A percentile compares a stretch with the other conserved stretches of the same genome.
Conservation (phyloP, 2,329 filamentous ascomycete genomes). For the Aspergillus sp. region DNA sequence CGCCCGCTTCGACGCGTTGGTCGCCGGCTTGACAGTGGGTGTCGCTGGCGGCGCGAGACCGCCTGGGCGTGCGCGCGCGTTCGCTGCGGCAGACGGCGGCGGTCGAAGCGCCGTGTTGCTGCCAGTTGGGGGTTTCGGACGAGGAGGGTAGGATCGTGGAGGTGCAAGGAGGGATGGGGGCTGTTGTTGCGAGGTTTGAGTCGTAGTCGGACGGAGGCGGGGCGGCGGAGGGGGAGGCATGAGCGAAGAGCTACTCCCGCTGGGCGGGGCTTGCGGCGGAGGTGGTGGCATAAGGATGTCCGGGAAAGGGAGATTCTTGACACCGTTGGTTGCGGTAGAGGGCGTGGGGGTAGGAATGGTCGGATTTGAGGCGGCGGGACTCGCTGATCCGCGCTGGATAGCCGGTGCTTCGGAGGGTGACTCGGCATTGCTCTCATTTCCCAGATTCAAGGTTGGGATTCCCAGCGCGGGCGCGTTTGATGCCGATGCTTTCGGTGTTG, state of each 20-base stretch:
- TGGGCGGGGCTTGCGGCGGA: constrained; percentile 23
- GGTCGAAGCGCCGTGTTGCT: constrained; percentile 32
- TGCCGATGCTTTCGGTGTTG: constrained; percentile 38
- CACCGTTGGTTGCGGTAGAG: not conserved
- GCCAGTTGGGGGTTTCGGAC: constrained; percentile 16
- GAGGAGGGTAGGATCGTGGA: constrained; percentile 25
- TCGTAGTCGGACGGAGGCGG: constrained; percentile 23
- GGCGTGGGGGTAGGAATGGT: constrained; percentile 3
- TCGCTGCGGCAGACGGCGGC: constrained; percentile 45
- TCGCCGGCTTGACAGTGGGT: constrained; percentile 35
- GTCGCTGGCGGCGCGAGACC: constrained; percentile 40
- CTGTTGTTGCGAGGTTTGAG: constrained; percentile 19
- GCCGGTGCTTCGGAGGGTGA: constrained; percentile 2
- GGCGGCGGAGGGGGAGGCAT: constrained; percentile 36
- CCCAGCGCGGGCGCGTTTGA: constrained; percentile 22
- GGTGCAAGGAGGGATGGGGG: not conserved
- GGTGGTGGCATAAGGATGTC: constrained; percentile 14
- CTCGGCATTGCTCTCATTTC: constrained; percentile 20
- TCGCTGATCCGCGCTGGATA: constrained; percentile 11
- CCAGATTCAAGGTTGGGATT: constrained; percentile 34
- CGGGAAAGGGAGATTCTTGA: not conserved
- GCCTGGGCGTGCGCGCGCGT: constrained; percentile 41
- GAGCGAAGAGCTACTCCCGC: constrained; percentile 16
- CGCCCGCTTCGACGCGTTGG: constrained; percentile 40
- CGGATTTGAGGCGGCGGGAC: constrained; percentile 7